Percentiles rank a stretch among this genome's conserved stretches.
phyloP scores from a whole-genome alignment of 345 rosid genomes.

The Citrus mangshanensis region DNA sequence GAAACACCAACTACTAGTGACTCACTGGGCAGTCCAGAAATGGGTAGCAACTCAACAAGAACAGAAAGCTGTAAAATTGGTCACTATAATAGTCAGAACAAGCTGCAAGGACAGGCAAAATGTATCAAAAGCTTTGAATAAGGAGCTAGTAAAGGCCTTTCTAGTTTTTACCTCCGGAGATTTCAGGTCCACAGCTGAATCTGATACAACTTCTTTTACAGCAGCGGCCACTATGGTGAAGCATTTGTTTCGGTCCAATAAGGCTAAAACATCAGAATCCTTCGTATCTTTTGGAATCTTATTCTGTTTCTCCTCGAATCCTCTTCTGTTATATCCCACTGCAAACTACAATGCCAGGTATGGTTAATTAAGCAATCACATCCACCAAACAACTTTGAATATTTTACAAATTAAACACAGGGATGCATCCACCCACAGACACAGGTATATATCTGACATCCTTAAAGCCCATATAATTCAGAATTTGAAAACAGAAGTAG shows the following conservation, averaged over 20 bases:
- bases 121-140: background rate
- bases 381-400: background rate
- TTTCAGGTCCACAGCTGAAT: slow-evolving; percentile 81
- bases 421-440: background rate
- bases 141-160: background rate
- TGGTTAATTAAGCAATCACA: background rate
- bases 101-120: background rate
- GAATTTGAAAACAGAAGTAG: background rate
- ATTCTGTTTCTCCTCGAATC: slow-evolving; percentile 54
- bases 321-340: slow-evolving; percentile 86
- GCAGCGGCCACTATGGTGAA: slow-evolving; percentile 75
- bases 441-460: background rate
- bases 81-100: background rate
- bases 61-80: slow-evolving; percentile 58
- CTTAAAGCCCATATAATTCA: background rate
- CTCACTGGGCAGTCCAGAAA: slow-evolving; percentile 60
- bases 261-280: slow-evolving; percentile 36
- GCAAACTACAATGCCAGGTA: slow-evolving; percentile 55
- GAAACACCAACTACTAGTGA: slow-evolving; percentile 71
- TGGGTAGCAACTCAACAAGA: slow-evolving; percentile 82
- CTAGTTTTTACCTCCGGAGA: slow-evolving; percentile 61
- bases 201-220: slow-evolving; percentile 70
- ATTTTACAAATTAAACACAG: background rate
- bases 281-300: slow-evolving; percentile 39
- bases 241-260: slow-evolving; percentile 79